Percentiles rank a stretch among this genome's conserved stretches.
Conservation (phyloP, 129 eudicot species). For the Daucus carota region DH1_v3.0 NC_030384.2:35227001-35227500, state of each 20-base stretch:
- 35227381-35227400: neutral
- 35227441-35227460: neutral
- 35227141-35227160: too few relatives aligned
- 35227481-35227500: too few relatives aligned
- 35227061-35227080: neutral
- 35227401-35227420: neutral
- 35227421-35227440: neutral
- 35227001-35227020: conserved; percentile 92
- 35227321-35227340: neutral
- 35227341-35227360: conserved; percentile 6
- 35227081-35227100: neutral
- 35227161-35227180: too few relatives aligned
- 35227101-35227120: neutral
- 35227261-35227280: neutral
- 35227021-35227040: conserved; percentile 90
- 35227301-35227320: neutral
- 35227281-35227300: too few relatives aligned
- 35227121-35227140: neutral
- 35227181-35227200: too few relatives aligned
- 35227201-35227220: too few relatives aligned
- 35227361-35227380: conserved; percentile 5
- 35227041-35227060: conserved; percentile 32
- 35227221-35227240: too few relatives aligned
- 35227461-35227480: too few relatives aligned
- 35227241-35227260: neutral